These are phyloP conservation scores for Setomelanomma holmii DNA, from an alignment of 2,329 filamentous ascomycete genomes.

Conservation along the genomic window DNA sequence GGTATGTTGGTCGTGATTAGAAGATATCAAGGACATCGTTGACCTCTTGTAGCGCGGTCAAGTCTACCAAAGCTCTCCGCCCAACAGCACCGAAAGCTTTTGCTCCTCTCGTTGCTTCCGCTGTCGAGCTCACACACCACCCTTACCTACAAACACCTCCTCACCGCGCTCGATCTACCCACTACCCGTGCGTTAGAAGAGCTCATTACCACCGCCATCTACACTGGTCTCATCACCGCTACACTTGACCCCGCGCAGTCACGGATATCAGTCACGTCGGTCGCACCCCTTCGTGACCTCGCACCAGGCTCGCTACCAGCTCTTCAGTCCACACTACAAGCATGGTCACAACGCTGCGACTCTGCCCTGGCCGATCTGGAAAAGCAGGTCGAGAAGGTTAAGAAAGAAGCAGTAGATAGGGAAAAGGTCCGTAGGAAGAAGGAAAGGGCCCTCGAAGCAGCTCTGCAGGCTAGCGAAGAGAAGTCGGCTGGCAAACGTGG, in stretches of 20 bases:
- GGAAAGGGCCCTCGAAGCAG: constrained; percentile 48
- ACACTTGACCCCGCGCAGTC: constrained; percentile 82
- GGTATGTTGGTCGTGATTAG: constrained; percentile 49
- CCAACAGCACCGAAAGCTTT: constrained; percentile 81
- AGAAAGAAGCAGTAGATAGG: constrained; percentile 51
- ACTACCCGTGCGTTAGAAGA: constrained; percentile 78
- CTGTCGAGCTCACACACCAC: constrained; percentile 70
- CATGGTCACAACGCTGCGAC: constrained; percentile 82
- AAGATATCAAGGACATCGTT: not conserved
- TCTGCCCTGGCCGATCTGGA: constrained; percentile 78
- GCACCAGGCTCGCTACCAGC: constrained; percentile 72
- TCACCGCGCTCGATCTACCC: constrained; percentile 69
- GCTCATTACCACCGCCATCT: constrained; percentile 86
- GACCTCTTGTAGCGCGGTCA: constrained; percentile 42
- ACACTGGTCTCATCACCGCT: constrained; percentile 80
- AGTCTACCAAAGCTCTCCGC: constrained; percentile 75
- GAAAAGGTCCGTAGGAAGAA: constrained; percentile 53
- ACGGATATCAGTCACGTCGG: constrained; percentile 77
- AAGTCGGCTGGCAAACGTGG: constrained; percentile 35
- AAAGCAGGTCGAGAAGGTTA: constrained; percentile 73
- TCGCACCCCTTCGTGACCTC: constrained; percentile 87
- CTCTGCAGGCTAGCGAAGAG: constrained; percentile 33
- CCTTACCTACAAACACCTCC: constrained; percentile 77
- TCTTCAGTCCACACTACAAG: constrained; percentile 72
- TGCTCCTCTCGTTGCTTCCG: constrained; percentile 86